These are phyloP conservation scores for Quaeritorhiza haematococci DNA, from an alignment of 371 early-diverging fungal species.

Conservation along the genomic window DNA sequence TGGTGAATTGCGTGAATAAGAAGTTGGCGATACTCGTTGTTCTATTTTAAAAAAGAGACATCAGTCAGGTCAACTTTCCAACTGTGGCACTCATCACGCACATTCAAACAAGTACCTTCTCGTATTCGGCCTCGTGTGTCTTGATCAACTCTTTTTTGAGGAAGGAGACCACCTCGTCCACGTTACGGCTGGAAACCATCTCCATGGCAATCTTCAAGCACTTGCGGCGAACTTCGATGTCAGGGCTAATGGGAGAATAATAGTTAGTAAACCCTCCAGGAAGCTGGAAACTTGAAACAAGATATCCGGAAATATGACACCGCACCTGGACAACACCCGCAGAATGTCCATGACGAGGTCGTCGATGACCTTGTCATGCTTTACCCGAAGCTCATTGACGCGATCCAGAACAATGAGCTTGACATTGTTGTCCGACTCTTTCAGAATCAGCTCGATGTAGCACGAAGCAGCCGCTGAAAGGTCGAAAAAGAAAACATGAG, in stretches of 20 bases:
- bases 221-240: slow-evolving; percentile 91
- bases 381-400: slow-evolving; percentile 75
- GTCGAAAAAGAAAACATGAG: not conserved
- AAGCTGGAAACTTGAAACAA: slow-evolving; percentile 1
- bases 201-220: slow-evolving; percentile 82
- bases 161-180: slow-evolving; percentile 85
- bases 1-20: slow-evolving; percentile 93
- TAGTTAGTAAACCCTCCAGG: not conserved
- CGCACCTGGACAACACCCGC: slow-evolving; percentile 72
- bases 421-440: slow-evolving; percentile 95
- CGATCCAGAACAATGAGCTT: slow-evolving; percentile 93
- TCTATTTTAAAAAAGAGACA: slow-evolving; percentile 33
- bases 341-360: slow-evolving; percentile 91
- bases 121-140: slow-evolving; percentile 83
- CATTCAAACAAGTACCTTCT: slow-evolving; percentile 54
- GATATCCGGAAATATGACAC: not conserved
- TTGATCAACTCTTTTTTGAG: slow-evolving; percentile 89
- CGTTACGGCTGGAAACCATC: slow-evolving; percentile 84
- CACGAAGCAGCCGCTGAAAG: slow-evolving; percentile 77
- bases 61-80: not conserved
- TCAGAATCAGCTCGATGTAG: slow-evolving; percentile 83
- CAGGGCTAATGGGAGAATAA: slow-evolving; percentile 58
- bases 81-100: not conserved
- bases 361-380: slow-evolving; percentile 81
- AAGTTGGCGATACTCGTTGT: slow-evolving; percentile 86